phyloP scores from a whole-genome alignment of 75 land plant species.

The Pinus albicaulis region DNA sequence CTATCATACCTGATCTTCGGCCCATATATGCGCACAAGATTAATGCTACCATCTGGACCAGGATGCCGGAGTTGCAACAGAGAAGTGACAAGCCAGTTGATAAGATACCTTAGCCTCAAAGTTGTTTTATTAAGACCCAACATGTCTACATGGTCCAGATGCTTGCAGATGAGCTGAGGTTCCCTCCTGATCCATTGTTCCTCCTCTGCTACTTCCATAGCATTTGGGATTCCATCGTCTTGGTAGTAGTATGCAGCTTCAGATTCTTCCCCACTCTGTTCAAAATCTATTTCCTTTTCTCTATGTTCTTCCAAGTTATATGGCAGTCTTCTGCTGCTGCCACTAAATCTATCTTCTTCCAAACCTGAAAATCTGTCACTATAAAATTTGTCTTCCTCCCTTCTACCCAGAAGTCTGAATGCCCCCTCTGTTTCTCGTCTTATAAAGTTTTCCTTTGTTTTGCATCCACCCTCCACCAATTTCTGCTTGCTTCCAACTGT shows the following conservation, averaged over 20 bases:
- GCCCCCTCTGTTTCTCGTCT: conserved; percentile 73
- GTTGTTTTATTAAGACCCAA: conserved; percentile 94
- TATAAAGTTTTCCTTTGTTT: conserved; percentile 47
- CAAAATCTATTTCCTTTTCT: conserved; percentile 7
- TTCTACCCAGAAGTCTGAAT: conserved; percentile 45
- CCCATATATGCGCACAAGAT: conserved; percentile 87
- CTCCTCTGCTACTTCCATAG: conserved; percentile 30
- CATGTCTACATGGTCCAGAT: conserved; percentile 86
- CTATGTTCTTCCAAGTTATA: conserved; percentile 28
- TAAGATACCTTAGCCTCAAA: conserved; percentile 58
- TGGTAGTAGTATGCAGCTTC: conserved; percentile 9
- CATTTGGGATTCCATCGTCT: conserved; percentile 26
- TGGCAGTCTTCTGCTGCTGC: conserved; percentile 47
- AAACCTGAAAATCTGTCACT: conserved; percentile 43
- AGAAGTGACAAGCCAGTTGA: conserved; percentile 93
- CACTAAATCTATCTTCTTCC: conserved; percentile 32
- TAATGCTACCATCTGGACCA: conserved; percentile 23
- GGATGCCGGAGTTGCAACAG: conserved; percentile 69
- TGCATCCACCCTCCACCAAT: background rate
- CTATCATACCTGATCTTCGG: conserved; percentile 91
- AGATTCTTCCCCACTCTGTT: conserved; percentile 16
- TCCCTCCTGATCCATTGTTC: conserved; percentile 47
- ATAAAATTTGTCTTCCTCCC: conserved; percentile 20
- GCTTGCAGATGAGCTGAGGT: conserved; percentile 73
- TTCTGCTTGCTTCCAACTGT: conserved; percentile 13